A percentile compares a stretch with the other conserved stretches of the same genome.
Evolutionary conservation across 176 grass and related monocot genomes (phyloP).

Genomic region (Raddia guianensis): DNA sequence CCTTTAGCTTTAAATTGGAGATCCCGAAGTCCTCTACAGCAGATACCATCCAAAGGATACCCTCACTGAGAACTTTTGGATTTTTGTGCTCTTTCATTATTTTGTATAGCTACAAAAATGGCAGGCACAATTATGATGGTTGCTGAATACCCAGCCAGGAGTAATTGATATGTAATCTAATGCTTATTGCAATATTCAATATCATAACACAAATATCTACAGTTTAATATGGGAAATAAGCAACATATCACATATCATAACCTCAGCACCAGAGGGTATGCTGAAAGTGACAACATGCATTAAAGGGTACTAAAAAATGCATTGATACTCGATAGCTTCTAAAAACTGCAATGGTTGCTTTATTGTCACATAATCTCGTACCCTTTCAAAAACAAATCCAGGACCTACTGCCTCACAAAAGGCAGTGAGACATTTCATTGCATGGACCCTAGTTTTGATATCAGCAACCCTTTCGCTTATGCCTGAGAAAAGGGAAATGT

Average conservation of each 20-base stretch:
- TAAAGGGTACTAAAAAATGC: constrained; percentile 2
- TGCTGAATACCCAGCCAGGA: not conserved
- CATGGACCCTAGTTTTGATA: constrained; percentile 87
- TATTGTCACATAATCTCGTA: constrained; percentile 41
- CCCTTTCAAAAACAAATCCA: constrained; percentile 96
- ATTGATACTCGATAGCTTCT: not conserved
- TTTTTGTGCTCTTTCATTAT: constrained; percentile 99
- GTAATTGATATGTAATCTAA: not conserved
- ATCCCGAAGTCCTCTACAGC: constrained; percentile 93
- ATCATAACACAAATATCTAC: not conserved
- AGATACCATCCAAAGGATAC: constrained; percentile 97
- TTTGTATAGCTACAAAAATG: constrained; percentile 83
- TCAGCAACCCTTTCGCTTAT: constrained; percentile 97
- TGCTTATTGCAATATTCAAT: not conserved
- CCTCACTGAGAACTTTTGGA: constrained; percentile 95
- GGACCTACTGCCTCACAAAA: constrained; percentile 96
- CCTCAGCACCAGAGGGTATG: not conserved
- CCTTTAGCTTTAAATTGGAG: constrained; percentile 94
- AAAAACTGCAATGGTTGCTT: not conserved
- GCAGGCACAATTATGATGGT: constrained; percentile 30
- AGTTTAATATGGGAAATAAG: not conserved
- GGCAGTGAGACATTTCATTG: constrained; percentile 94
- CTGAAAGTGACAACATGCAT: not conserved
- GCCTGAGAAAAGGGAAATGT: constrained; percentile 51
- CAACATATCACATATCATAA: not conserved